Conservation (phyloP, 1,284 basidiomycete species). For the Porodaedalea pini region DNA sequence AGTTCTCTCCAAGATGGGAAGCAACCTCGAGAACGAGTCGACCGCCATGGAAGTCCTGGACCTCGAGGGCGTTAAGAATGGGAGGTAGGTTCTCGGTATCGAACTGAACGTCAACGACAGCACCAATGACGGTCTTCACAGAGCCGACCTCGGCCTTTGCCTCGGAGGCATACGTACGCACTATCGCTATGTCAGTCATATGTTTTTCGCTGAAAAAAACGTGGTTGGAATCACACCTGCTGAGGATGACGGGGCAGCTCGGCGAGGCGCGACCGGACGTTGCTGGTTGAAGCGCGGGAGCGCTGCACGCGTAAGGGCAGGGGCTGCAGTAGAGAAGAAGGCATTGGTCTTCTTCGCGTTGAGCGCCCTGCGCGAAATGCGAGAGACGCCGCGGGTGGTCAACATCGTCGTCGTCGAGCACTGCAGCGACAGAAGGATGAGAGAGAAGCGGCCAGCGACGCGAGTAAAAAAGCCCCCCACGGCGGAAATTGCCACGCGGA, state of each 20-base stretch:
- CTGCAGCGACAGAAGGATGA: conserved; percentile 27
- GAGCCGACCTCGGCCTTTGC: conserved; percentile 66
- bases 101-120: conserved; percentile 98
- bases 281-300: conserved; percentile 37
- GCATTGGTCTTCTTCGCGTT: conserved; percentile 70
- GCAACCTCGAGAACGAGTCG: conserved; percentile 96
- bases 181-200: conserved; percentile 37
- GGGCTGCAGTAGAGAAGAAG: conserved; percentile 67
- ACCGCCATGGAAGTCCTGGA: conserved; percentile 88
- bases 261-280: conserved; percentile 41
- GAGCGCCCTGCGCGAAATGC: conserved; percentile 77
- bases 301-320: conserved; percentile 43
- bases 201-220: conserved; percentile 20
- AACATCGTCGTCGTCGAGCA: conserved; percentile 55
- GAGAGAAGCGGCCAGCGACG: background rate
- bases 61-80: conserved; percentile 98
- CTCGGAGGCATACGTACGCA: conserved; percentile 90
- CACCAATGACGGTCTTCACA: conserved; percentile 95
- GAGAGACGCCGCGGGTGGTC: conserved; percentile 77
- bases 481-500: background rate
- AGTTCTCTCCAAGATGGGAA: conserved; percentile 97
- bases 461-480: background rate
- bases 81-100: conserved; percentile 88
- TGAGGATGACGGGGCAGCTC: conserved; percentile 40
- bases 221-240: conserved; percentile 36